These are phyloP conservation scores for Poa pratensis DNA, from an alignment of 176 grass and related monocot genomes.

Conservation along the genomic window DNA sequence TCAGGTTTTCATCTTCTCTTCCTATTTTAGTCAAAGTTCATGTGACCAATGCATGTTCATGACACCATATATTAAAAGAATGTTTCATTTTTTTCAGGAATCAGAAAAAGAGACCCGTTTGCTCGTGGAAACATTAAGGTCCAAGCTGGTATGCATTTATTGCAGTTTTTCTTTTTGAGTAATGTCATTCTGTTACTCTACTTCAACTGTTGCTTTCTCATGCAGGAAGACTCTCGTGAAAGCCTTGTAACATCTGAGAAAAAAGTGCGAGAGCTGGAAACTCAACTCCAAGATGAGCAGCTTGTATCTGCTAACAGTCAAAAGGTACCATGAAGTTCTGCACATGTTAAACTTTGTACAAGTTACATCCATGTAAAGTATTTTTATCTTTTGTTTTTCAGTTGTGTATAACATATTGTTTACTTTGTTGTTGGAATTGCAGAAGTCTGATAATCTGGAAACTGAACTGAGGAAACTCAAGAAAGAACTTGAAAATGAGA, in stretches of 20 bases:
- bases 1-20: slow-evolving; percentile 58
- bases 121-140: slow-evolving; percentile 83
- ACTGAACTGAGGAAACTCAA: slow-evolving; percentile 71
- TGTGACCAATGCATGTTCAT: background rate
- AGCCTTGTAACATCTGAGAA: slow-evolving; percentile 90
- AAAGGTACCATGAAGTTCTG: slow-evolving; percentile 59
- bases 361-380: slow-evolving; percentile 19
- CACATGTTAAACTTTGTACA: slow-evolving; percentile 26
- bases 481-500: slow-evolving; percentile 90
- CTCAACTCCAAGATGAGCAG: slow-evolving; percentile 79
- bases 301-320: slow-evolving; percentile 58
- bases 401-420: slow-evolving; percentile 4
- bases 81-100: slow-evolving; percentile 59
- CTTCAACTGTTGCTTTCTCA: slow-evolving; percentile 33
- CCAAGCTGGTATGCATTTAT: slow-evolving; percentile 75
- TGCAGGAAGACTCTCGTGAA: slow-evolving; percentile 87
- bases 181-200: slow-evolving; percentile 22
- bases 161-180: slow-evolving; percentile 12
- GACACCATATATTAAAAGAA: slow-evolving; percentile 1
- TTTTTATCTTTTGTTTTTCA: slow-evolving; percentile 21
- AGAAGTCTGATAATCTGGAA: slow-evolving; percentile 87
- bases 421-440: slow-evolving; percentile 42
- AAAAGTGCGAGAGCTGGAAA: slow-evolving; percentile 84
- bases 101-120: slow-evolving; percentile 87
- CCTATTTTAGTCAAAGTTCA: slow-evolving; percentile 30